Base-by-base conservation (phyloP, 2,329 filamentous ascomycete species). In the Talaromyces sp. region DNA sequence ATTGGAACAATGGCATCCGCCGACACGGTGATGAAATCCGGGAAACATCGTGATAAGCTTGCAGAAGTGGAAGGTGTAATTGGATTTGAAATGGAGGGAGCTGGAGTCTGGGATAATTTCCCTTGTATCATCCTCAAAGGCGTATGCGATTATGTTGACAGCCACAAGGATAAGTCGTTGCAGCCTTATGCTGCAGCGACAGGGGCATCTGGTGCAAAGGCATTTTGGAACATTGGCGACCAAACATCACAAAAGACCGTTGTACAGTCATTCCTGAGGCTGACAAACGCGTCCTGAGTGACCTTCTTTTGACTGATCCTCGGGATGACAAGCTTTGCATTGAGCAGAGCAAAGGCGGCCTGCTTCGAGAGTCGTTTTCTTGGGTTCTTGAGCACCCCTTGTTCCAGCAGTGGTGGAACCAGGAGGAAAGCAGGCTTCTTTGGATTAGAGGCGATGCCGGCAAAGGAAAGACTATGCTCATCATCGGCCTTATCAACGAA, bases 401-500 rank as follows among this genome's bases (percentile, higher is more conserved):
- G 7, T 56, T 49, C n/a, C 38, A 49, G 13, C 13, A n/a, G 26
- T 56, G 17, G 19, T 27, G 38, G 7, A 11, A 43, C 3, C n/a
- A 50, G 13, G 14, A 14, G 8, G 3, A 10, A n/a, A 51, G 46
- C 27, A 64, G 59, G 41, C 54, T 73, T 21, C 66, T 76, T 19
- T 76, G 73, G 74, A 70, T 76, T 29, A 67, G 68, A 55, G 72
- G 66, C 21, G 69, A 70, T 58, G 64, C 70, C 19, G 71, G 70
- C 19, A 74, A 75, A 62, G 72, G 74, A 24, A 76, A 76, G 62
- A 76, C 73, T 17, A 76, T 76, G 74, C 65, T 74, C 1, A 62
- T 72, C 2, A 67, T 64, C 46, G 68, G 66, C n/a, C 67, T 74
- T 27, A 68, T 75, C 38, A 54, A 70, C 29, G 60, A 68, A 58